Base-by-base conservation (phyloP, 2,329 filamentous ascomycete genomes). In the Endothia cerciana region DNA sequence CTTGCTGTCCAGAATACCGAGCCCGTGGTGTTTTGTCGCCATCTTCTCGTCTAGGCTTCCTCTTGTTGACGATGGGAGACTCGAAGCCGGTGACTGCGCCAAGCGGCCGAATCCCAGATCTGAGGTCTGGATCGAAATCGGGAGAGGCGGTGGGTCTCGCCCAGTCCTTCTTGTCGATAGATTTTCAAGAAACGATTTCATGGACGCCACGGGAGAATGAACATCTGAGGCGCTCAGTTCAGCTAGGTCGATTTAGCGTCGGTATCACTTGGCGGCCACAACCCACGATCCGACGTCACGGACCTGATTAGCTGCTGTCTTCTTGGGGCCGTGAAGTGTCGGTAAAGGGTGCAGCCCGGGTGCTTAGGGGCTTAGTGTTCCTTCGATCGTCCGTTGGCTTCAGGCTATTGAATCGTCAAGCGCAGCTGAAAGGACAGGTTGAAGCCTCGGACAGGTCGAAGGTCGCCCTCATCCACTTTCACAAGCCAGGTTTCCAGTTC, bases 1-100 rank as follows among this genome's bases (percentile, higher is more conserved):
- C 22, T 72, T 71, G 67, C 71, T 72, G 61, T 77, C 74, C 17
- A 79, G 72, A 10, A 78, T 72, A 38, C 75, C 75, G 19, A 67
- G 57, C 1, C 65, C 62, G 19, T 67, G 58, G 8, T 73, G 72
- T 63, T 69, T 72, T 38, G 72, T 70, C 63, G 75, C 65, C 76
- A 78, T 79, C n/a, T 59, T 73, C 13, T 67, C 64, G 17, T 62
- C 64, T 49, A 60, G 47, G 28, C 63, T 65, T 47, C 58, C 61
- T 28, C 62, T 43, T 19, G 63, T 28, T 4, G 57, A 62, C 43
- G 63, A 53, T 33, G 49, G 63, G 25, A 40, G 41, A 19, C 30
- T 58, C 28, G 61, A 61, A 6, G 36, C 57, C 17, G 66, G 64
- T 19, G 66, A 68, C 64, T 66, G 64, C 13, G 66, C 66, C 30